These are phyloP conservation scores for Termitomyces sp. DNA, from an alignment of 768 basidiomycete species.

Conservation along the genomic window DNA sequence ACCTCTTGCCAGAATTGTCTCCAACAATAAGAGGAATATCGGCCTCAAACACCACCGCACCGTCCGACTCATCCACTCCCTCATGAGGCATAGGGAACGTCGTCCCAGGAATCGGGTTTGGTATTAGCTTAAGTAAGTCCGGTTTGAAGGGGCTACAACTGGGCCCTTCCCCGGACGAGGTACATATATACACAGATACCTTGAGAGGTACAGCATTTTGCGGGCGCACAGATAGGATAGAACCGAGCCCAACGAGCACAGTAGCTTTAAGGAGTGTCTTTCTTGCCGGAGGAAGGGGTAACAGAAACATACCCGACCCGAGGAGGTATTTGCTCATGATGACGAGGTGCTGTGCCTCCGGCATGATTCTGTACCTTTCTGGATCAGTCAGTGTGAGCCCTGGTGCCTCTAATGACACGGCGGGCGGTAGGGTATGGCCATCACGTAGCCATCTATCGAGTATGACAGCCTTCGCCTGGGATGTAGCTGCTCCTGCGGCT, in stretches of 20 bases:
- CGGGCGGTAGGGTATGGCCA: slow-evolving; percentile 41
- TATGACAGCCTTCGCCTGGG: slow-evolving; percentile 25
- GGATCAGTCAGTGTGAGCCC: slow-evolving; percentile 16
- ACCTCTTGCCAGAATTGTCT: slow-evolving; percentile 16
- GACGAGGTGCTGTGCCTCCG: slow-evolving; percentile 31
- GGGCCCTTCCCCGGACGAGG: slow-evolving; percentile 11
- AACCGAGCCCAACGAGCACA: slow-evolving; percentile 58
- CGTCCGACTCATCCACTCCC: slow-evolving; percentile 73
- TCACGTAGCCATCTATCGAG: slow-evolving; percentile 70
- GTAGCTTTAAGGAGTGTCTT: slow-evolving; percentile 30
- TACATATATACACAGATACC: slow-evolving; percentile 45
- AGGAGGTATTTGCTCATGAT: slow-evolving; percentile 33
- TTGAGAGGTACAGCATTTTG: slow-evolving; percentile 38
- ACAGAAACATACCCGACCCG: slow-evolving; percentile 40
- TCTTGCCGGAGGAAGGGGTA: slow-evolving; percentile 34
- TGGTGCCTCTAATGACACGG: slow-evolving; percentile 5
- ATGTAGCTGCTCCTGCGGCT: slow-evolving; percentile 32
- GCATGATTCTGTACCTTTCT: slow-evolving; percentile 31
- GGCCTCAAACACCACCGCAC: slow-evolving; percentile 59
- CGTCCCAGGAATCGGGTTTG: slow-evolving; percentile 46
- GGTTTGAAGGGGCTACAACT: slow-evolving; percentile 41
- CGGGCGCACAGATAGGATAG: slow-evolving; percentile 45
- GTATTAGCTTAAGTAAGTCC: slow-evolving; percentile 51
- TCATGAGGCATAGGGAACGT: slow-evolving; percentile 64
- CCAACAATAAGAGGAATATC: slow-evolving; percentile 22